Conservation (phyloP, 1,139 yeast species). For the Hemisphaericaspora xylanilytica region DNA sequence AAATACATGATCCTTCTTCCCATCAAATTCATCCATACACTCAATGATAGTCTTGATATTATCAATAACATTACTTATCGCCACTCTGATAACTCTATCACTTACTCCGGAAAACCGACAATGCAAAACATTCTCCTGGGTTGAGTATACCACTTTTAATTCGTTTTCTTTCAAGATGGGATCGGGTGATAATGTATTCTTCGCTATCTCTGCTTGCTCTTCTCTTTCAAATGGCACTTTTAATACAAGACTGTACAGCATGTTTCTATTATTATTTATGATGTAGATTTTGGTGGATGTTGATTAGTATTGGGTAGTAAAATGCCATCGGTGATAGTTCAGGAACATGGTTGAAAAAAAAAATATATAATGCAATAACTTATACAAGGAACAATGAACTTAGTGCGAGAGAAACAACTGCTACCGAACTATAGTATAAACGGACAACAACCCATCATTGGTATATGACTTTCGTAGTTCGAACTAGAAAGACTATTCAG, state of each 20-base stretch:
- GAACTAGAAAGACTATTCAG: too few relatives aligned
- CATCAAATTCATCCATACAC: conserved; percentile 63
- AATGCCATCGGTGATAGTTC: too few relatives aligned
- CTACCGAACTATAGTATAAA: too few relatives aligned
- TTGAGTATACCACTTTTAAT: conserved; percentile 42
- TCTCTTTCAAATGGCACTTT: conserved; percentile 54
- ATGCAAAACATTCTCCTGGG: conserved; percentile 27
- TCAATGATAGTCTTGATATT: conserved; percentile 63
- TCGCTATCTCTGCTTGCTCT: conserved; percentile 64
- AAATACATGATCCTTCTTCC: conserved; percentile 20
- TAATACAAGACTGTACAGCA: conserved; percentile 7
- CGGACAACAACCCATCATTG: too few relatives aligned
- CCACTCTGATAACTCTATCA: conserved; percentile 66
- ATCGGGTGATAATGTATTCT: conserved; percentile 63
- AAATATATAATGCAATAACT: too few relatives aligned
- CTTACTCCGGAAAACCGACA: conserved; percentile 54
- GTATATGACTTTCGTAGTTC: too few relatives aligned
- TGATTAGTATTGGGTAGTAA: too few relatives aligned
- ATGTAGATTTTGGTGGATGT: too few relatives aligned
- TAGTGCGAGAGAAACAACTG: too few relatives aligned
- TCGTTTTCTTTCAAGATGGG: conserved; percentile 65
- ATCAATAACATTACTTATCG: conserved; percentile 66
- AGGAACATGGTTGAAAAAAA: too few relatives aligned
- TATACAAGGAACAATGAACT: too few relatives aligned
- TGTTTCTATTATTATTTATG: too few relatives aligned